Percentiles rank a stretch among this genome's conserved stretches.
Evolutionary conservation across 148 eudicot genomes (phyloP).

Genomic region (Fallopia convolvulus): DNA sequence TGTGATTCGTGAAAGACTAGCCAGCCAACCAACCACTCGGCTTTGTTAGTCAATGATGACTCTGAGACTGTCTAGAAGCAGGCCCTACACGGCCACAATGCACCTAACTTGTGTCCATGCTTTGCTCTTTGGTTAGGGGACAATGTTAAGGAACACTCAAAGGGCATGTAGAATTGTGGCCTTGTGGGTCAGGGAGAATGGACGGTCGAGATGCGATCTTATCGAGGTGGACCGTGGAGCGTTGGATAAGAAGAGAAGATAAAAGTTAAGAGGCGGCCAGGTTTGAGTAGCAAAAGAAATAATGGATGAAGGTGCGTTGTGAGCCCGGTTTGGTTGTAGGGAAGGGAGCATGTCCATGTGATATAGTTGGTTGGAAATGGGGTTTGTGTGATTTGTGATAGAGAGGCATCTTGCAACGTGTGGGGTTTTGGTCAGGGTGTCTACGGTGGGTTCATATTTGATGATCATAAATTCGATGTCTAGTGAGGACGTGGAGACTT

Average conservation of each 20-base stretch:
- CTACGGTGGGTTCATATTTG: not conserved
- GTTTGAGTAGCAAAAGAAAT: not conserved
- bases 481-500: not conserved
- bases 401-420: not conserved
- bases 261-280: not conserved
- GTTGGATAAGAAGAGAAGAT: not conserved
- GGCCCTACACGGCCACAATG: not conserved
- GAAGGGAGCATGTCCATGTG: slow-evolving; percentile 5
- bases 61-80: not conserved
- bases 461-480: not conserved
- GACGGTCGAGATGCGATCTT: not conserved
- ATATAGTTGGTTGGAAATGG: not conserved
- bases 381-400: not conserved
- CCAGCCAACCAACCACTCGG: not conserved
- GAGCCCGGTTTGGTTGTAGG: not conserved
- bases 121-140: not conserved
- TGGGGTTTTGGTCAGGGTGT: not conserved
- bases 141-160: not conserved
- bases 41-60: not conserved
- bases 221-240: not conserved
- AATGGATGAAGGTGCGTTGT: not conserved
- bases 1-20: not conserved
- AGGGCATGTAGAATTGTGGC: not conserved
- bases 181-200: not conserved
- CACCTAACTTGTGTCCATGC: not conserved